These are phyloP conservation scores for Diplodia intermedia DNA, from an alignment of 2,329 filamentous ascomycete genomes.

Conservation along the genomic window DNA sequence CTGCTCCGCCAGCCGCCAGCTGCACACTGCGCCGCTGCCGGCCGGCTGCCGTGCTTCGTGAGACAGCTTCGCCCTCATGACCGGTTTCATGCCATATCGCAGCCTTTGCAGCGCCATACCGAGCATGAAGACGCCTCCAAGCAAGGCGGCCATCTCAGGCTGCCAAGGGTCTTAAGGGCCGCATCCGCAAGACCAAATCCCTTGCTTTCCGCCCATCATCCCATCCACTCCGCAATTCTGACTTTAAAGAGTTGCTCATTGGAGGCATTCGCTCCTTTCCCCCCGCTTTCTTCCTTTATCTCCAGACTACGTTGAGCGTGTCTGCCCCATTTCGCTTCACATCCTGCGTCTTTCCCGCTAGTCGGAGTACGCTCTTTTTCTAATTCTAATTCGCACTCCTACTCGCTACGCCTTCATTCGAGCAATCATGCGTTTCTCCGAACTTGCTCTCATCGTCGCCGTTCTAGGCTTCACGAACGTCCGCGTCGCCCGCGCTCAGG, in stretches of 20 bases:
- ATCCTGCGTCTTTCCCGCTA: conserved; percentile 42
- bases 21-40: background rate
- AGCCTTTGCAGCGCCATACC: conserved; percentile 43
- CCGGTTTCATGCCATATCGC: conserved; percentile 48
- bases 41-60: conserved; percentile 39
- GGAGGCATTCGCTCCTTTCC: conserved; percentile 47
- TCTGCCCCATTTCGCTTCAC: conserved; percentile 42
- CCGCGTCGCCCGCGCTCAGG: conserved; percentile 43
- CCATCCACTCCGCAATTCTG: conserved; percentile 28
- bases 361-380: conserved; percentile 47
- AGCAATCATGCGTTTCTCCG: conserved; percentile 47
- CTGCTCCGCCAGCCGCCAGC: conserved; percentile 10
- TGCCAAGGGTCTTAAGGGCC: conserved; percentile 46
- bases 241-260: conserved; percentile 31
- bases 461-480: conserved; percentile 26
- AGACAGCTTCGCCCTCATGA: conserved; percentile 50
- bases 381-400: conserved; percentile 16
- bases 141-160: conserved; percentile 23
- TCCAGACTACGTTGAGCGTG: conserved; percentile 52
- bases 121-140: conserved; percentile 32
- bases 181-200: conserved; percentile 6
- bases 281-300: conserved; percentile 42
- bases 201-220: conserved; percentile 8
- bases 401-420: conserved; percentile 14
- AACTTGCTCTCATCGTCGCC: conserved; percentile 36